Evolutionary conservation across 148 eudicot genomes (phyloP).

Genomic region (Rhododendron williamsianum): DNA sequence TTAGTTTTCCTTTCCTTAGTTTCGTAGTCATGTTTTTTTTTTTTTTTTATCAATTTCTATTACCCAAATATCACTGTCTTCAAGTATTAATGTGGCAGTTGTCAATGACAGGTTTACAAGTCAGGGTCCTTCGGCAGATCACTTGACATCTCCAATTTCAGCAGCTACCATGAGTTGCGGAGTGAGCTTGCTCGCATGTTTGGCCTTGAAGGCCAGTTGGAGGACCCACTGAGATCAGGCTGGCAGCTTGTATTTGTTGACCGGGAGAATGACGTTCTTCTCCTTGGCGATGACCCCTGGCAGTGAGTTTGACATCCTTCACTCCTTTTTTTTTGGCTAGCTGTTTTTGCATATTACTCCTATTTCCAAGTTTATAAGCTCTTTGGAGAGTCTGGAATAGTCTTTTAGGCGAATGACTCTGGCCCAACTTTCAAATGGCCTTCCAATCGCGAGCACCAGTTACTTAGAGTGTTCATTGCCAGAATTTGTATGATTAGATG

Average conservation of each 20-base stretch:
- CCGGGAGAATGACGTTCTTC: constrained; percentile 98
- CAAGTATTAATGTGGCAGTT: neutral
- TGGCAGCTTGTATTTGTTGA: constrained; percentile 99
- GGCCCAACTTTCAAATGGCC: neutral
- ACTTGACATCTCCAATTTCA: constrained; percentile 88
- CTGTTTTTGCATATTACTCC: neutral
- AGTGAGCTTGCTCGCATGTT: constrained; percentile 92
- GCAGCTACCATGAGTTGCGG: constrained; percentile 89
- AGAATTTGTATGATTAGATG: neutral
- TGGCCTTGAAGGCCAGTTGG: constrained; percentile 79
- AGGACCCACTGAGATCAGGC: constrained; percentile 99
- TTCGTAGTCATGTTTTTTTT: neutral
- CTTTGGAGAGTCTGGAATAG: neutral
- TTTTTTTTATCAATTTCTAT: neutral
- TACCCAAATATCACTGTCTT: neutral
- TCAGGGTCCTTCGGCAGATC: constrained; percentile 97
- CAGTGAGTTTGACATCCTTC: constrained; percentile 52
- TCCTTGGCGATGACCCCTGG: constrained; percentile 99
- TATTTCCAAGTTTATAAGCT: neutral
- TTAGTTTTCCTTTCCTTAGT: neutral
- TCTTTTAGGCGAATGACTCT: neutral
- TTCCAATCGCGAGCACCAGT: neutral
- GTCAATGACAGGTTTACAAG: constrained; percentile 62
- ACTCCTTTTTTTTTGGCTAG: neutral
- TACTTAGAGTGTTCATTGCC: neutral